These are phyloP conservation scores for Epichloe typhina DNA, from an alignment of 2,329 filamentous ascomycete genomes.

Conservation along the genomic window DNA sequence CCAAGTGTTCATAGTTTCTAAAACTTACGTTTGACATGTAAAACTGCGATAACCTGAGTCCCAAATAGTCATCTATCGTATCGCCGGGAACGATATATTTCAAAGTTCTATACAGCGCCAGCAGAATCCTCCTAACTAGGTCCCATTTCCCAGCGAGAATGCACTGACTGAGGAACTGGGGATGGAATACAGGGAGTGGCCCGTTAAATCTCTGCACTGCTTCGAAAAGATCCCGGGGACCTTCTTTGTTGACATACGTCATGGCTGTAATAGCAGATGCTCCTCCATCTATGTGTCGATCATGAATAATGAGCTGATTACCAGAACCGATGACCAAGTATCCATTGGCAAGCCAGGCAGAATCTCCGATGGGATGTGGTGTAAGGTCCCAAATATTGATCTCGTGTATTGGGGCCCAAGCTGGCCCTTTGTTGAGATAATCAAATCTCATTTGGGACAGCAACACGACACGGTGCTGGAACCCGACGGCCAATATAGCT, in stretches of 20 bases:
- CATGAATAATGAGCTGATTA: slow-evolving; percentile 80
- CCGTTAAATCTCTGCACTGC: slow-evolving; percentile 76
- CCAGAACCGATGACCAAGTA: slow-evolving; percentile 79
- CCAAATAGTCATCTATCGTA: slow-evolving; percentile 63
- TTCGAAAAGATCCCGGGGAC: slow-evolving; percentile 61
- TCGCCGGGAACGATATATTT: slow-evolving; percentile 80
- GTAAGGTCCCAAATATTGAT: slow-evolving; percentile 71
- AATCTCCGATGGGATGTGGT: slow-evolving; percentile 83
- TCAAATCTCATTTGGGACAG: slow-evolving; percentile 84
- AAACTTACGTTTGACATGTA: slow-evolving; percentile 4
- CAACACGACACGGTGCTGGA: slow-evolving; percentile 71
- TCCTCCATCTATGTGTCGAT: slow-evolving; percentile 55
- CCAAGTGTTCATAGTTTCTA: too few species aligned
- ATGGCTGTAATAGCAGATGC: slow-evolving; percentile 43
- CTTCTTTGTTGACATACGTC: slow-evolving; percentile 34
- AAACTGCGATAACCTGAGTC: slow-evolving; percentile 25
- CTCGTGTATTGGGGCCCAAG: slow-evolving; percentile 76
- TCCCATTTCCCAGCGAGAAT: slow-evolving; percentile 65
- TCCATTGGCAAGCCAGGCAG: slow-evolving; percentile 77
- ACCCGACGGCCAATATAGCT: slow-evolving; percentile 83
- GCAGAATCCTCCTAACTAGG: slow-evolving; percentile 59
- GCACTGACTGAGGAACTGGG: slow-evolving; percentile 78
- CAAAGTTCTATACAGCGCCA: slow-evolving; percentile 59
- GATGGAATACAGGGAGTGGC: slow-evolving; percentile 80
- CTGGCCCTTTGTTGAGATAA: slow-evolving; percentile 77